Evolutionary conservation across 805 yeast genomes (phyloP), one percentile per base, ranked within the genome.

Genomic region (Teunomyces kruisii): DNA sequence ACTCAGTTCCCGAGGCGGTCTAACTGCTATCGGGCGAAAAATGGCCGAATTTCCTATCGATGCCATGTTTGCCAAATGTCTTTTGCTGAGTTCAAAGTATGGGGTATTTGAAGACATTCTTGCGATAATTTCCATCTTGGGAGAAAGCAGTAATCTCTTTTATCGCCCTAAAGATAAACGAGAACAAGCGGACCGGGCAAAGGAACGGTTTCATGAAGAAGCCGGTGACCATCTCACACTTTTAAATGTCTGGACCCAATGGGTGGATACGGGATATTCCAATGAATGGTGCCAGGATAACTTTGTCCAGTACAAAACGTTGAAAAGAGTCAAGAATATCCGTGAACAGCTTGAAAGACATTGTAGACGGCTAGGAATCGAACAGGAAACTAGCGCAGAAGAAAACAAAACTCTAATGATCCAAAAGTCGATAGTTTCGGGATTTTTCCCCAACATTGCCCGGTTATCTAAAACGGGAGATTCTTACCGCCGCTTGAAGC

Each of bases 11-110:
- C 76, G 77, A 45, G 99, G 98, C 0, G 74, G 79, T 41, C 68
- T 94, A 32, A 92, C 98, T 0, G 71, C 78, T 39, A 58, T 83
- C 1, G 99, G 99, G 0, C 66, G 85, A 35, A 79, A 80, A 49
- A 91, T 94, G 97, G 85, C 96, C 1, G 89, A 84, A 47, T 88
- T 91, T 54, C 99, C 99, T 0, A 78, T 91, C 50, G 96, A 89
- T 53, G 97, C 97, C 3, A 88, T 88, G 74, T 75, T 90, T 56
- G 84, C 97, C 6, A 88, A 87, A 59, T 81, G 84, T 6, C 60
- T 94, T 27, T 62, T 92, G 9, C 68, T 81, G 1, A 82, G 96
- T 40, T 79, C 78, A 0, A 74, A 74, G 10, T 74, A 72, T 41
- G 71, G 78, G 1, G 90, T 95, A 40, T 74, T 84, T 2, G 75